A percentile compares a stretch with the other conserved stretches of the same genome.
Evolutionary conservation across 176 grass and related monocot genomes (phyloP).

Genomic region (Triticum urartu): DNA sequence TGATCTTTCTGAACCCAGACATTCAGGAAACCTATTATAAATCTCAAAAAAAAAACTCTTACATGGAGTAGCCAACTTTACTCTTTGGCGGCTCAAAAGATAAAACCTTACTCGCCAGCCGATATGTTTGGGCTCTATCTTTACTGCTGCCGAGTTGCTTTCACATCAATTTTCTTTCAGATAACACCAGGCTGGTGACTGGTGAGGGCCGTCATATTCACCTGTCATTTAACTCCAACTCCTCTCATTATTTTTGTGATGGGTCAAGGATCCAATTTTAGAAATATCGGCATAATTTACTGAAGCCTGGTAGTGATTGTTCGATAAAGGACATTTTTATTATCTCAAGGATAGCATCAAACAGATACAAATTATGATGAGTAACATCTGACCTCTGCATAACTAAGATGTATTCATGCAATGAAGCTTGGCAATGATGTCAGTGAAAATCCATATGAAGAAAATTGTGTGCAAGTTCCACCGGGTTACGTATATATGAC

Average conservation of each 20-base stretch:
- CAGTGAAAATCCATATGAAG: background rate
- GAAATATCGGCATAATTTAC: background rate
- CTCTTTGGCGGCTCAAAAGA: background rate
- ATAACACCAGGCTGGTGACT: background rate
- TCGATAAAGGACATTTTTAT: no score
- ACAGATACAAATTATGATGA: no score
- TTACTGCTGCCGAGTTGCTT: slow-evolving; percentile 15
- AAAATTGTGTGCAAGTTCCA: background rate
- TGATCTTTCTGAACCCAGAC: background rate
- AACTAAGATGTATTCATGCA: no score
- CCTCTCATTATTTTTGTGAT: background rate
- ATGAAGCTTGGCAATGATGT: background rate
- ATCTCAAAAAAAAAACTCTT: background rate
- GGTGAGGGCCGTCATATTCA: background rate
- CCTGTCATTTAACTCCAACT: background rate
- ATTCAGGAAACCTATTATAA: background rate
- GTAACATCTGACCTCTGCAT: no score
- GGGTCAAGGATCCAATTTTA: background rate
- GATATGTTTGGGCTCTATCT: background rate
- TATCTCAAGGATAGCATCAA: no score
- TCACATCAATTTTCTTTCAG: slow-evolving; percentile 14
- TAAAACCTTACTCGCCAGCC: background rate
- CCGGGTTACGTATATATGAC: background rate
- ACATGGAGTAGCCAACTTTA: background rate
- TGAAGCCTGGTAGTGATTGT: no score